These are phyloP conservation scores for Schoenoplectus tabernaemontani DNA, from an alignment of 202 grass and related monocot genomes.

Conservation along the genomic window DNA sequence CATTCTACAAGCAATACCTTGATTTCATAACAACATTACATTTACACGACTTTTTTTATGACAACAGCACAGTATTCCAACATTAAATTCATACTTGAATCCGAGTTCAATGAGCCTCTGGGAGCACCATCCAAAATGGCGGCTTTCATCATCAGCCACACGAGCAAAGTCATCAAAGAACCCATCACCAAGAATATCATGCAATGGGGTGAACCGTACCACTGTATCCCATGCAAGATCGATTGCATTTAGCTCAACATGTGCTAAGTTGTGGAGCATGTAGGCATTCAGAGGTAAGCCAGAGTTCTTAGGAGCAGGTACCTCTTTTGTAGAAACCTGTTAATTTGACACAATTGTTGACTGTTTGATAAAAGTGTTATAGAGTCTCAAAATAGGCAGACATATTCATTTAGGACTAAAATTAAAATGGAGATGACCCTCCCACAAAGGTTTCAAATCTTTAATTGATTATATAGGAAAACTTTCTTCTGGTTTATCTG, in stretches of 20 bases:
- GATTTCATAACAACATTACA: slow-evolving; percentile 3
- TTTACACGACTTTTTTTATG: neutral
- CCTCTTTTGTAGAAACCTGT: slow-evolving; percentile 72
- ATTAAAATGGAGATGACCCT: no score
- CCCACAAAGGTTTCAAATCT: no score
- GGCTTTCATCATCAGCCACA: slow-evolving; percentile 85
- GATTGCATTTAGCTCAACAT: slow-evolving; percentile 91
- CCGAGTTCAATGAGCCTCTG: slow-evolving; percentile 80
- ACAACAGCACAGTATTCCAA: neutral
- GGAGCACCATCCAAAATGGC: slow-evolving; percentile 83
- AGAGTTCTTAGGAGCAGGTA: slow-evolving; percentile 63
- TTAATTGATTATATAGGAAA: no score
- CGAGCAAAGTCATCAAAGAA: slow-evolving; percentile 83
- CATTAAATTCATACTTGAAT: slow-evolving; percentile 43
- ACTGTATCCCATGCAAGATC: slow-evolving; percentile 95
- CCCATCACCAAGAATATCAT: slow-evolving; percentile 48
- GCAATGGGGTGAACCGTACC: slow-evolving; percentile 65
- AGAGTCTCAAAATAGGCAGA: no score
- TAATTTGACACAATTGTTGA: neutral
- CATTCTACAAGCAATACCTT: neutral
- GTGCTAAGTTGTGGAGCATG: slow-evolving; percentile 89
- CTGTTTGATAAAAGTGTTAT: no score
- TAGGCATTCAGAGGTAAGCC: slow-evolving; percentile 80
- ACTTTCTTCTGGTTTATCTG: no score
- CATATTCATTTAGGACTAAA: no score